A percentile compares a stretch with the other conserved stretches of the same genome.
Evolutionary conservation across 306 rosid genomes (phyloP).

Genomic region (Acacia confusa): DNA sequence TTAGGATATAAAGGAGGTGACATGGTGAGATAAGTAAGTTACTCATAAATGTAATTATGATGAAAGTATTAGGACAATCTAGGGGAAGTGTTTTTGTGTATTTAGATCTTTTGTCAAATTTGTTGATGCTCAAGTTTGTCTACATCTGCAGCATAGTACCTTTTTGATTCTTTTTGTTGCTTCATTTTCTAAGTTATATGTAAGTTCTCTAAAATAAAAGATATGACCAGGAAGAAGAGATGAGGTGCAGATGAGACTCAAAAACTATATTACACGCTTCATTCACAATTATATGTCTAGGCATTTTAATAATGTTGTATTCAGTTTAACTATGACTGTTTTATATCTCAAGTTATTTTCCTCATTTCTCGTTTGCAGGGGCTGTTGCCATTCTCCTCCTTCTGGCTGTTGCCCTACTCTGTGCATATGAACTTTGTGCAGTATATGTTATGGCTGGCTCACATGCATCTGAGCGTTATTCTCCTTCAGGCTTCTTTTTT

Average conservation of each 20-base stretch:
- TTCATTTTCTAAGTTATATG: not conserved
- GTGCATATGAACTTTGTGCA: constrained; percentile 97
- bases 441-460: constrained; percentile 98
- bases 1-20: not conserved
- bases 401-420: constrained; percentile 94
- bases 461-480: constrained; percentile 92
- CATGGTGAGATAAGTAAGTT: not conserved
- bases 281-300: not conserved
- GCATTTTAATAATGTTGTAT: not conserved
- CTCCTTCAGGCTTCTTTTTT: constrained; percentile 99
- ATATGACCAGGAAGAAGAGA: not conserved
- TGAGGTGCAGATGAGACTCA: not conserved
- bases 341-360: constrained; percentile 18
- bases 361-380: constrained; percentile 52
- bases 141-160: not conserved
- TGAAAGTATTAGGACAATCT: not conserved
- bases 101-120: not conserved
- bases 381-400: constrained; percentile 96
- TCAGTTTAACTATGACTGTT: constrained; percentile 2
- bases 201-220: not conserved
- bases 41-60: not conserved
- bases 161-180: not conserved
- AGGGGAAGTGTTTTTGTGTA: not conserved
- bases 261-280: not conserved
- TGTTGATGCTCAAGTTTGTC: not conserved